A percentile compares a stretch with the other conserved stretches of the same genome.
phyloP scores from a whole-genome alignment of 192 early-diverging fungal genomes.

The Coemansia sp. region DNA sequence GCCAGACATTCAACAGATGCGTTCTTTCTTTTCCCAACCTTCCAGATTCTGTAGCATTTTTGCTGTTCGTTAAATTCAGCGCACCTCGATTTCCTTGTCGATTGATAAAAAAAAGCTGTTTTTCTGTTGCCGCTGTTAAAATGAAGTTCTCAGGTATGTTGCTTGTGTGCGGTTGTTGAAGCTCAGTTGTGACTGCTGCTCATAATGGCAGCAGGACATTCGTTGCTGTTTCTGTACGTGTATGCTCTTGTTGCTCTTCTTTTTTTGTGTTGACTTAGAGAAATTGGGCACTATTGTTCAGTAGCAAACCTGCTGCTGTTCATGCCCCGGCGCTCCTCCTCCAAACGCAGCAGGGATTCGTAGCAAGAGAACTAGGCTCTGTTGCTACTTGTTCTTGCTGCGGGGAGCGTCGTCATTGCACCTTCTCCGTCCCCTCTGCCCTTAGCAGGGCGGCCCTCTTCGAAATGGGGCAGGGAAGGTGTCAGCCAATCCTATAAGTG shows the following conservation, averaged over 20 bases:
- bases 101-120: not conserved
- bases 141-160: slow-evolving; percentile 56
- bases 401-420: slow-evolving; percentile 51
- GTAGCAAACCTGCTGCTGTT: slow-evolving; percentile 9
- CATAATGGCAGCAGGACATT: no score
- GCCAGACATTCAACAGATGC: not conserved
- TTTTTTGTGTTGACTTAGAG: slow-evolving; percentile 3
- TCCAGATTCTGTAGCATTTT: not conserved
- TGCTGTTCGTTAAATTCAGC: slow-evolving; percentile 10
- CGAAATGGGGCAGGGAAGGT: slow-evolving; percentile 26
- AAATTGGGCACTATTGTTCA: slow-evolving; percentile 2
- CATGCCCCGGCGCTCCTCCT: slow-evolving; percentile 34
- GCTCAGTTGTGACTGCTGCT: no score
- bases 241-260: not conserved
- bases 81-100: slow-evolving; percentile 17
- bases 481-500: slow-evolving; percentile 43
- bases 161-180: not conserved
- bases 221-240: not conserved
- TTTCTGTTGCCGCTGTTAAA: slow-evolving; percentile 7
- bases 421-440: slow-evolving; percentile 18
- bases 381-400: not conserved
- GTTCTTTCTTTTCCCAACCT: slow-evolving; percentile 35
- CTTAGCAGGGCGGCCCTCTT: slow-evolving; percentile 6
- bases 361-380: not conserved
- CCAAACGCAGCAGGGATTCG: slow-evolving; percentile 4